A percentile compares a stretch with the other conserved stretches of the same genome.
Evolutionary conservation across 2,329 filamentous ascomycete genomes (phyloP).

Genomic region (Calonectria montana): DNA sequence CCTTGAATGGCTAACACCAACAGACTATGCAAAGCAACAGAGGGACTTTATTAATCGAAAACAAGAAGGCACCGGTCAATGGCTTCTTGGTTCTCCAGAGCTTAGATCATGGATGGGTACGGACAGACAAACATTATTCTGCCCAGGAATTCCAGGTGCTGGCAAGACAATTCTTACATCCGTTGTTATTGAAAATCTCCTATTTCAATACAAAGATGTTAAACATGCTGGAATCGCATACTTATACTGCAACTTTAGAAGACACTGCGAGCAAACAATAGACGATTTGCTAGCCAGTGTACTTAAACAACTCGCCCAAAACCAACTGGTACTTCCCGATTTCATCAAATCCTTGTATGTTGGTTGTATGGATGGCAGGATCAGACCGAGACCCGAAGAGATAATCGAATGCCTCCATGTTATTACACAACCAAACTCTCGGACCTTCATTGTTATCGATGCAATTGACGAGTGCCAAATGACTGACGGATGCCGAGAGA

Average conservation of each 20-base stretch:
- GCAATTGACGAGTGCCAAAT: conserved; percentile 5
- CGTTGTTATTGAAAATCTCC: background rate
- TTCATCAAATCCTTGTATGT: background rate
- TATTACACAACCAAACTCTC: background rate
- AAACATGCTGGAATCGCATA: background rate
- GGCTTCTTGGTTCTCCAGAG: background rate
- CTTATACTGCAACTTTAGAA: background rate
- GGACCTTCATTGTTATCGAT: conserved; percentile 13
- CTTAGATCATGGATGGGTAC: background rate
- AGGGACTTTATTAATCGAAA: background rate
- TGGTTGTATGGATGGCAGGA: background rate
- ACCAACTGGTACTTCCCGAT: background rate
- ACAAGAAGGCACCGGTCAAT: background rate
- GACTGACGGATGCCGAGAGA: background rate
- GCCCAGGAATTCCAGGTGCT: background rate
- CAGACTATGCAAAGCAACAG: background rate
- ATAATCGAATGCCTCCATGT: conserved; percentile 7
- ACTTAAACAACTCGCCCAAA: conserved; percentile 47
- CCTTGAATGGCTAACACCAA: background rate
- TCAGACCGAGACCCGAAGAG: background rate
- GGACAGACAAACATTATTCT: background rate
- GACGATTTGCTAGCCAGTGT: conserved; percentile 43
- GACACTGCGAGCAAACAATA: conserved; percentile 34
- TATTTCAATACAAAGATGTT: background rate
- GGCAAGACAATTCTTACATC: background rate